Conservation (phyloP, 139 green algal genomes). For the Chlamydomonas incerta region DNA sequence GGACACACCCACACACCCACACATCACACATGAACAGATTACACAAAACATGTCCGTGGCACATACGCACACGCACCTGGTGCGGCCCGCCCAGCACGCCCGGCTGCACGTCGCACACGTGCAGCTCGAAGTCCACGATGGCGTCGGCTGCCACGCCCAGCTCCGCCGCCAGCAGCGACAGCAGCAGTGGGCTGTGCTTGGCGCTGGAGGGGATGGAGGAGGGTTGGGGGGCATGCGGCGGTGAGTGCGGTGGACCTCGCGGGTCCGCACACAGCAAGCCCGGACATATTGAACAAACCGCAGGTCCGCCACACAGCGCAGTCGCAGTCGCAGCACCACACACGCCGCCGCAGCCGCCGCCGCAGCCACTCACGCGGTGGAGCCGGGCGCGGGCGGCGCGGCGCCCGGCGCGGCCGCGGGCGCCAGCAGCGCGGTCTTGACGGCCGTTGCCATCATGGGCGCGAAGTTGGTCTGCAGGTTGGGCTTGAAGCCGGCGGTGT, state of each 20-base stretch:
- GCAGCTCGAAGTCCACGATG: conserved; percentile 98
- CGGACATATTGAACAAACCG: too few species aligned
- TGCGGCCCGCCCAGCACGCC: conserved; percentile 71
- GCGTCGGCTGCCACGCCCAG: conserved; percentile 51
- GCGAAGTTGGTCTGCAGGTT: conserved; percentile 92
- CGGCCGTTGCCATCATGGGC: conserved; percentile 80
- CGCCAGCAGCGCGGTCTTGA: conserved; percentile 51
- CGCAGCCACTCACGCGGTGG: too few species aligned
- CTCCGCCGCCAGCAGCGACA: conserved; percentile 80
- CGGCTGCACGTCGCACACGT: conserved; percentile 92
- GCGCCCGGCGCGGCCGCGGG: too few species aligned
- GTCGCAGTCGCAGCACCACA: too few species aligned
- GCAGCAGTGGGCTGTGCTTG: conserved; percentile 82
- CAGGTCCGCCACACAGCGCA: too few species aligned
- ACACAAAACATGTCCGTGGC: too few species aligned
- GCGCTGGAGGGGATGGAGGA: not conserved
- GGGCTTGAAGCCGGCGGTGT: conserved; percentile 90
- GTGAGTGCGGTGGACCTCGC: not conserved
- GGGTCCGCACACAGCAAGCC: too few species aligned
- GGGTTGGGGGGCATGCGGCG: not conserved
- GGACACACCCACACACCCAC: too few species aligned
- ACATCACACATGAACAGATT: too few species aligned
- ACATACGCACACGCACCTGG: conserved; percentile 12
- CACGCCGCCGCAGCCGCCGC: too few species aligned
- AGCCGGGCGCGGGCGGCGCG: too few species aligned